These are phyloP conservation scores for Solanum tacnaense DNA, from an alignment of 257 asterid genomes.

Conservation along the genomic window DNA sequence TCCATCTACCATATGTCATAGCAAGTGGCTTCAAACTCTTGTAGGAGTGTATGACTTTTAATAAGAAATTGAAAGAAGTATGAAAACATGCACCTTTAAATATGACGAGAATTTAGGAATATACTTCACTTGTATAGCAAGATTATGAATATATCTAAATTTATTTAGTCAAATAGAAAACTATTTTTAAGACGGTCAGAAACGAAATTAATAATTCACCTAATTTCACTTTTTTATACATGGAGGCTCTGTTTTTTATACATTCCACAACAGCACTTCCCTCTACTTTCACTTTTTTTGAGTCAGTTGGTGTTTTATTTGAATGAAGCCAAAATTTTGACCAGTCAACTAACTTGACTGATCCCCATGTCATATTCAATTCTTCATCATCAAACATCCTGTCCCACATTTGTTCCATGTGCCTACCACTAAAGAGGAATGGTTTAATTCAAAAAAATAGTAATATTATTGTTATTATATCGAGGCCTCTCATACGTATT, in stretches of 20 bases:
- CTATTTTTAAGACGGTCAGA: rapidly evolving
- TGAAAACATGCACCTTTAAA: too few species aligned
- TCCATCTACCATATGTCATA: too few species aligned
- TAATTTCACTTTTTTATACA: too few species aligned
- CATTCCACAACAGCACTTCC: background rate
- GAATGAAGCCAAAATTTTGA: background rate
- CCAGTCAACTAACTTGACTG: background rate
- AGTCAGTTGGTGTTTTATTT: background rate
- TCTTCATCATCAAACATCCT: background rate
- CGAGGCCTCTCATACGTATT: background rate
- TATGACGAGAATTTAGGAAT: too few species aligned
- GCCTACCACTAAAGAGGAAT: background rate
- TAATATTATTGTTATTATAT: background rate
- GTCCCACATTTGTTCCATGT: background rate
- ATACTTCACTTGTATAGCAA: too few species aligned
- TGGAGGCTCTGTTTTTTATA: background rate
- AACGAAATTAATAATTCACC: background rate
- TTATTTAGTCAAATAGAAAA: rapidly evolving
- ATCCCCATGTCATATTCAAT: background rate
- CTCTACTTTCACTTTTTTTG: background rate
- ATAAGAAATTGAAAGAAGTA: too few species aligned
- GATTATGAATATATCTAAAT: too few species aligned
- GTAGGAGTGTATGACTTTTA: too few species aligned
- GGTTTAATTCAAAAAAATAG: background rate
- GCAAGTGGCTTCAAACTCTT: rapidly evolving